Evolutionary conservation across 2,329 filamentous ascomycete genomes (phyloP).

Genomic region (Colletotrichum liaoningense): DNA sequence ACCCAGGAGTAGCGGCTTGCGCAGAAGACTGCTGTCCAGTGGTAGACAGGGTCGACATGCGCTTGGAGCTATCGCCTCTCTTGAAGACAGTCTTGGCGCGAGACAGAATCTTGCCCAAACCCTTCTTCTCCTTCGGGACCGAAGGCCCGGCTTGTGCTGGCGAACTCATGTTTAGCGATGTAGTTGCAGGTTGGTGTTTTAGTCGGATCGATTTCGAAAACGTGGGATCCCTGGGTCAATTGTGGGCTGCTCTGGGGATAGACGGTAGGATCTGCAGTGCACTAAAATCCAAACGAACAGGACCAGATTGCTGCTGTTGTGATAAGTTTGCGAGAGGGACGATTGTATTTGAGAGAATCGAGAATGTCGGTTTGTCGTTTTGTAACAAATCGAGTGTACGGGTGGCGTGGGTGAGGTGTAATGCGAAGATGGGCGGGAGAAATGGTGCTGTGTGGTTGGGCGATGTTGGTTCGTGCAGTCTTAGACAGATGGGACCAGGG

Average conservation of each 20-base stretch:
- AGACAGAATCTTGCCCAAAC: slow-evolving; percentile 59
- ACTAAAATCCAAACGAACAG: slow-evolving; percentile 12
- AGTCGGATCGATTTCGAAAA: not conserved
- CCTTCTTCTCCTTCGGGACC: slow-evolving; percentile 55
- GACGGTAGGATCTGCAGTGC: slow-evolving; percentile 13
- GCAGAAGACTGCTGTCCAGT: slow-evolving; percentile 23
- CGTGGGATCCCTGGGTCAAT: slow-evolving; percentile 11
- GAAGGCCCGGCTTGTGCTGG: slow-evolving; percentile 51
- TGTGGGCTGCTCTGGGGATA: slow-evolving; percentile 8
- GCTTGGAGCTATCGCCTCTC: slow-evolving; percentile 49
- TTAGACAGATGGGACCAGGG: slow-evolving; percentile 8
- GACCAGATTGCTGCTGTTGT: slow-evolving; percentile 6
- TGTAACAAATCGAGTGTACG: not conserved
- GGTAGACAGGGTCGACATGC: slow-evolving; percentile 24
- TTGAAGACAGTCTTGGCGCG: slow-evolving; percentile 63
- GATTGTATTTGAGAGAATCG: not conserved
- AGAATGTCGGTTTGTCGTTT: not conserved
- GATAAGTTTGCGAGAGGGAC: not conserved
- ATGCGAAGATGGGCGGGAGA: not conserved
- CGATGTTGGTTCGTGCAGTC: slow-evolving; percentile 18
- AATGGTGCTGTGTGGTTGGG: not conserved
- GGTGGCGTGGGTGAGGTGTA: slow-evolving; percentile 8
- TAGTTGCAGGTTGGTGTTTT: not conserved
- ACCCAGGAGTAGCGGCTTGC: slow-evolving; percentile 26
- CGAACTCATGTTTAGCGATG: slow-evolving; percentile 53